A percentile compares a stretch with the other conserved stretches of the same genome.
Evolutionary conservation across 2,329 filamentous ascomycete genomes (phyloP).

Genomic region (Fusarium continuum): DNA sequence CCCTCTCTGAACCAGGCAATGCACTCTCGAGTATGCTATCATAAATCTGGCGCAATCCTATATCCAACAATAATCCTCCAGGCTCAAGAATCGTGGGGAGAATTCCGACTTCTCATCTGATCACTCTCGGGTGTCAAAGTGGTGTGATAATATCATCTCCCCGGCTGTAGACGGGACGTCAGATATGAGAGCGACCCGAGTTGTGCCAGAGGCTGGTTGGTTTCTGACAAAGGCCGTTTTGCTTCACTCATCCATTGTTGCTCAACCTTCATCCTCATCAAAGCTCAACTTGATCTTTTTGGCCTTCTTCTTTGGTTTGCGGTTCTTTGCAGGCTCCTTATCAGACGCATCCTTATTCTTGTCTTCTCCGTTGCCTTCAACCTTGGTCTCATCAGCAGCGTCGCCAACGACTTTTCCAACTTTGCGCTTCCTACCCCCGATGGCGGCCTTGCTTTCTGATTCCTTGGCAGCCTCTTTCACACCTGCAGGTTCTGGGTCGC

Average conservation of each 20-base stretch:
- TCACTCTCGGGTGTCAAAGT: neutral
- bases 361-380: conserved; percentile 20
- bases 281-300: conserved; percentile 76
- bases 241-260: conserved; percentile 13
- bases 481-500: conserved; percentile 30
- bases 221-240: neutral
- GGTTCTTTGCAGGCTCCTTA: conserved; percentile 44
- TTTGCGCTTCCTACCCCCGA: conserved; percentile 63
- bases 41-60: neutral
- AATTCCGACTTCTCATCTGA: neutral
- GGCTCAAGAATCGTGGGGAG: neutral
- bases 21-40: neutral
- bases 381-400: conserved; percentile 43
- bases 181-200: neutral
- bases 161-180: neutral
- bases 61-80: neutral
- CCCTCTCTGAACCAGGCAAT: neutral
- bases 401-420: conserved; percentile 52
- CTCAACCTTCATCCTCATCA: conserved; percentile 65
- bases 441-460: conserved; percentile 42
- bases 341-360: conserved; percentile 29
- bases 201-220: neutral
- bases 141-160: conserved; percentile 3
- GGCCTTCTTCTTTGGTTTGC: conserved; percentile 60
- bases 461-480: conserved; percentile 48